phyloP scores from a whole-genome alignment of 768 basidiomycete genomes.

The Rhizopogon salebrosus region DNA sequence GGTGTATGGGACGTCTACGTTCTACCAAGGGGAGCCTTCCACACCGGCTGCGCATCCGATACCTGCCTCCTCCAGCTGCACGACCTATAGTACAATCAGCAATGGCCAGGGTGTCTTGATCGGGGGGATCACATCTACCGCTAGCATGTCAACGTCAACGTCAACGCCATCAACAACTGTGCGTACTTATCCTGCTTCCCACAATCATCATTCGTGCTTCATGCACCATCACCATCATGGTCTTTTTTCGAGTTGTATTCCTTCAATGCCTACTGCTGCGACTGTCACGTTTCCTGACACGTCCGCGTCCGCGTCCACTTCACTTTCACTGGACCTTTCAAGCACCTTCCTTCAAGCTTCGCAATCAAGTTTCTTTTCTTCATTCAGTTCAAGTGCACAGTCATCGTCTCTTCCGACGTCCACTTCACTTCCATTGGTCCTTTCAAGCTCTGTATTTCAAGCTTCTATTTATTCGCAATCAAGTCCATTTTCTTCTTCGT shows the following conservation, averaged over 20 bases:
- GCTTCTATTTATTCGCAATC: no score
- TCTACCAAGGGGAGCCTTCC: slow-evolving; percentile 53
- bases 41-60: slow-evolving; percentile 54
- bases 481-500: neutral
- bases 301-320: neutral
- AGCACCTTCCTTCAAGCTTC: neutral
- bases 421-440: neutral
- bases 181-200: neutral
- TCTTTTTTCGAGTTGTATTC: neutral
- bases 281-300: slow-evolving; percentile 7
- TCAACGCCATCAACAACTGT: neutral
- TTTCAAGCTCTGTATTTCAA: no score
- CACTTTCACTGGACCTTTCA: neutral
- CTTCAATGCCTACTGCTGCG: slow-evolving; percentile 4
- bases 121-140: slow-evolving; percentile 17
- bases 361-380: neutral
- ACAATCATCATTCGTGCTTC: neutral
- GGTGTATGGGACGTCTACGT: slow-evolving; percentile 63
- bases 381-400: neutral
- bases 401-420: neutral
- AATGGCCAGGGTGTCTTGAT: slow-evolving; percentile 33
- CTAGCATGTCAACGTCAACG: neutral
- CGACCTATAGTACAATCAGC: slow-evolving; percentile 42
- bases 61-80: slow-evolving; percentile 60
- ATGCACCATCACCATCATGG: neutral